phyloP scores from a whole-genome alignment of 192 early-diverging fungal genomes.

The Tieghemiomyces parasiticus region DNA sequence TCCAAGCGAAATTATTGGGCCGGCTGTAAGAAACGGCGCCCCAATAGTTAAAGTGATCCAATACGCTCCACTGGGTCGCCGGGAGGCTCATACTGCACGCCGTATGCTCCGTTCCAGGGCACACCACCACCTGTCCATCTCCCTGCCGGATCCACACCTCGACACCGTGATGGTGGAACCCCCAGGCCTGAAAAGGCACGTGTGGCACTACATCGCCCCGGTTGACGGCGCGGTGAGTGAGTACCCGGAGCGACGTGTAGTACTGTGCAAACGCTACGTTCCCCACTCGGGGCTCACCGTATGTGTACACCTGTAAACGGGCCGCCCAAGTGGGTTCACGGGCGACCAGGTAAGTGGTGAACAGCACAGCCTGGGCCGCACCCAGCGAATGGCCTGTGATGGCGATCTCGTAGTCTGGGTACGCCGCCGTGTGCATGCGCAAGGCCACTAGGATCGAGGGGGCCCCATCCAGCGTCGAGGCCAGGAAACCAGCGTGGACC shows the following conservation, averaged over 20 bases:
- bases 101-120: background rate
- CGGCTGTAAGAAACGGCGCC: constrained; percentile 14
- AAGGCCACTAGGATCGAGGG: background rate
- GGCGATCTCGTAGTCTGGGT: constrained; percentile 20
- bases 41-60: background rate
- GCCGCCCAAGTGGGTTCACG: background rate
- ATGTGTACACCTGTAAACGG: constrained; percentile 11
- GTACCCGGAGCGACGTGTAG: background rate
- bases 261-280: background rate
- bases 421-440: background rate
- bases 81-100: background rate
- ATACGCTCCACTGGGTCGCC: background rate
- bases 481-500: background rate
- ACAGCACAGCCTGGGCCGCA: background rate
- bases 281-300: constrained; percentile 14
- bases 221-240: constrained; percentile 14
- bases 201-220: constrained; percentile 13
- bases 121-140: background rate
- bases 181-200: constrained; percentile 11
- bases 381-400: constrained; percentile 16
- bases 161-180: constrained; percentile 15
- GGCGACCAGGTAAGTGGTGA: background rate
- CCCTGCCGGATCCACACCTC: constrained; percentile 11
- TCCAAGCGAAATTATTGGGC: no score
- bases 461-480: background rate